Evolutionary conservation across 495 filamentous ascomycete species (phyloP).

Genomic region (Trichoderma reesei): DNA sequence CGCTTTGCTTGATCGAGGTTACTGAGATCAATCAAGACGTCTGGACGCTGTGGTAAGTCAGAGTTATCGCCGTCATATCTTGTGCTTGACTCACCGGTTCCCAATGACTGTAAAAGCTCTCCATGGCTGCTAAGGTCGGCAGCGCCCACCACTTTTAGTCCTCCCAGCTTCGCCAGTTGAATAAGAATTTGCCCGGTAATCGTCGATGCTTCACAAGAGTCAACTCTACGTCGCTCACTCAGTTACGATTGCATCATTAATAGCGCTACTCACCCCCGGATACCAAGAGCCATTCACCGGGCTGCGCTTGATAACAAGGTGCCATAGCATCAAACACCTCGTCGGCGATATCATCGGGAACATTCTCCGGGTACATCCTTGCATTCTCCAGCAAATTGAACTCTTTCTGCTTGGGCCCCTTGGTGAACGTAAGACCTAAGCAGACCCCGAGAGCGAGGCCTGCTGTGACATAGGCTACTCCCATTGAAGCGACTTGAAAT

Average conservation of each 20-base stretch:
- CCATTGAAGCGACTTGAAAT: conserved; percentile 47
- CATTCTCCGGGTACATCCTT: not conserved
- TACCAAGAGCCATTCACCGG: conserved; percentile 51
- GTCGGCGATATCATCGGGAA: not conserved
- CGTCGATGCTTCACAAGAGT: conserved; percentile 34
- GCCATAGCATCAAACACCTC: conserved; percentile 1
- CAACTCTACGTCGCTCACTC: not conserved
- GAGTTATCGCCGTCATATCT: too few species aligned
- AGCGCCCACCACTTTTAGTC: conserved; percentile 44
- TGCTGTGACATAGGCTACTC: conserved; percentile 55
- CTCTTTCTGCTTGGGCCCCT: not conserved
- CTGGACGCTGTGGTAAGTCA: conserved; percentile 25
- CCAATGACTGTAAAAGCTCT: conserved; percentile 31
- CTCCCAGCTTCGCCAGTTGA: conserved; percentile 46
- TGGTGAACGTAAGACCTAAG: conserved; percentile 3
- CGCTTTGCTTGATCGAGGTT: conserved; percentile 42
- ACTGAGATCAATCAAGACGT: conserved; percentile 47
- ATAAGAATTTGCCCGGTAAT: conserved; percentile 43
- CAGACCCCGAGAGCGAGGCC: conserved; percentile 50
- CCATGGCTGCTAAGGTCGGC: conserved; percentile 47
- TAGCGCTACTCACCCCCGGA: conserved; percentile 45
- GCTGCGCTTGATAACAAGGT: conserved; percentile 22
- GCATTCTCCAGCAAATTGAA: conserved; percentile 3
- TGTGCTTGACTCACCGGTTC: not conserved
- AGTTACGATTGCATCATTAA: not conserved